Evolutionary conservation across 2,329 filamentous ascomycete genomes (phyloP).

Genomic region (Aschersonia sp.): DNA sequence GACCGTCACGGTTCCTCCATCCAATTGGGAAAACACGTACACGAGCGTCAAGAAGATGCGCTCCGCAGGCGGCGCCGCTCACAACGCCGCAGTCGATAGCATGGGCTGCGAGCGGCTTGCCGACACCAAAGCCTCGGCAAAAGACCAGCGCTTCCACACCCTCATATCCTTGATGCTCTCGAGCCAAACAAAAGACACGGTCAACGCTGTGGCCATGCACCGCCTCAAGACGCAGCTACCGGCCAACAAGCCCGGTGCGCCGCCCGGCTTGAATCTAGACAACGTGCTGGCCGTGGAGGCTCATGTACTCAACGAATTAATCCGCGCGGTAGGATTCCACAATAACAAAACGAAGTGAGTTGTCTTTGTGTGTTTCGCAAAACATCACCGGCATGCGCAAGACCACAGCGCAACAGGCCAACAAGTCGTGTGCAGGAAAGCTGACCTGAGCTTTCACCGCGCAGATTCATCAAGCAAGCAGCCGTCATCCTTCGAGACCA

Average conservation of each 20-base stretch:
- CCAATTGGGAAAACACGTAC: constrained; percentile 79
- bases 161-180: constrained; percentile 81
- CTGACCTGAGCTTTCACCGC: background rate
- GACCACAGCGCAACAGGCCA: background rate
- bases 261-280: constrained; percentile 51
- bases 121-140: constrained; percentile 29
- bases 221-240: constrained; percentile 62
- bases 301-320: constrained; percentile 53
- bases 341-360: constrained; percentile 70
- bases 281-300: constrained; percentile 64
- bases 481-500: constrained; percentile 59
- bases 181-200: constrained; percentile 86
- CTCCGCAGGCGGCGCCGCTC: constrained; percentile 33
- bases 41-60: constrained; percentile 65
- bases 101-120: constrained; percentile 87
- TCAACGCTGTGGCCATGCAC: constrained; percentile 72
- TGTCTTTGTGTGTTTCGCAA: background rate
- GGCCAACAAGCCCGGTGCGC: constrained; percentile 27
- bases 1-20: constrained; percentile 40
- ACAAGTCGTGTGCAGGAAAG: background rate
- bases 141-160: constrained; percentile 66
- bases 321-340: constrained; percentile 80
- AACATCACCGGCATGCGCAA: background rate
- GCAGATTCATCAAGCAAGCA: constrained; percentile 53
- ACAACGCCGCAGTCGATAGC: constrained; percentile 82